A percentile compares a stretch with the other conserved stretches of the same genome.
phyloP scores from a whole-genome alignment of 163 green algal genomes.

The Scenedesmus sp. region DNA sequence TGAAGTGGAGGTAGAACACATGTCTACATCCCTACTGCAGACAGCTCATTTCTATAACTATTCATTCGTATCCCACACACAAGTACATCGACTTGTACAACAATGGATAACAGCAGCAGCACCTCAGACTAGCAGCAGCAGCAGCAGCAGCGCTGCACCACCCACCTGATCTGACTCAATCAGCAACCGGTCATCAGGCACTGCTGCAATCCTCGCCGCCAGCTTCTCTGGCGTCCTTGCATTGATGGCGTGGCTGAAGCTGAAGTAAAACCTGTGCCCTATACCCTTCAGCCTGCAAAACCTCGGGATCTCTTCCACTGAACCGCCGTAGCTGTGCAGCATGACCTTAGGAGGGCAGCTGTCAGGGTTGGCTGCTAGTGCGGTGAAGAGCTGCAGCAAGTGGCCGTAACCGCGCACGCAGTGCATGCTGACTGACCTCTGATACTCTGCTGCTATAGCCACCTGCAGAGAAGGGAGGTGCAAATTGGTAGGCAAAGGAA shows the following conservation, averaged over 20 bases:
- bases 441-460: conserved; percentile 52
- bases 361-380: not conserved
- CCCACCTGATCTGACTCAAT: conserved; percentile 60
- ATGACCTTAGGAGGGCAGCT: conserved; percentile 47
- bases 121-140: not conserved
- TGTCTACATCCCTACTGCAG: not conserved
- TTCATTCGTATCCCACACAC: too few relatives aligned
- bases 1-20: not conserved
- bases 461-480: conserved; percentile 38
- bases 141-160: not conserved
- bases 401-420: conserved; percentile 59
- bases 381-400: conserved; percentile 47
- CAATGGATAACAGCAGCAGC: too few relatives aligned
- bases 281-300: conserved; percentile 41
- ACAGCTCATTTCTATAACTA: not conserved
- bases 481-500: not conserved
- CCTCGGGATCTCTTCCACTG: conserved; percentile 51
- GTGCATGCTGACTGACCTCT: conserved; percentile 58
- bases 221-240: conserved; percentile 42
- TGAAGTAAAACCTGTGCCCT: conserved; percentile 57
- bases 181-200: conserved; percentile 59
- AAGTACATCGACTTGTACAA: not conserved
- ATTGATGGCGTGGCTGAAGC: conserved; percentile 54
- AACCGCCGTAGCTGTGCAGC: conserved; percentile 62
- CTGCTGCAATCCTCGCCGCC: conserved; percentile 44